Evolutionary conservation across 1,284 basidiomycete species (phyloP), one percentile per base, ranked within the genome.

Genomic region (Ganoderma leucocontextum): DNA sequence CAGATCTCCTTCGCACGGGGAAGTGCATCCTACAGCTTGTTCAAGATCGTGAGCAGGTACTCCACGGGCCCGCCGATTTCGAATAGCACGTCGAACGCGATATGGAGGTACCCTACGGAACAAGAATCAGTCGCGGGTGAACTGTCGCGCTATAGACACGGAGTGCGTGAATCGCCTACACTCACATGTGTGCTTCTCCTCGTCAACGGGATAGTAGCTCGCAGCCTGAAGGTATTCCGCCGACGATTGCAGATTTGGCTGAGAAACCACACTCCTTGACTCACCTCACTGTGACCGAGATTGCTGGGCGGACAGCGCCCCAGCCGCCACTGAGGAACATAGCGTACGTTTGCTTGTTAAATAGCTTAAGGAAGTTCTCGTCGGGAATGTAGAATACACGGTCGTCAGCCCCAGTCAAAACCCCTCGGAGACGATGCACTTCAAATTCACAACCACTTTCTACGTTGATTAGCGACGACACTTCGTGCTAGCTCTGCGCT

Each of bases 281-380:
- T 5, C 64, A 84, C 84, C 82, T 76, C 42, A 85, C 73, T 22
- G 84, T 85, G 8, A 77, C 75, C 7, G 79, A 68, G 9, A 86
- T 62, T 1, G 84, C 82, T 1, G 75, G 75, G 13, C 82, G 80
- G 59, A 82, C 77, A 19, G 69, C 66, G 35, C 77, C 70, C 83
- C 84, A 85, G 0, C 82, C 83, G 63, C 80, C n/a, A n/a, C n/a
- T n/a, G n/a, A 25, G n/a, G 22, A 49, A 49, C 6, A 22, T 49
- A 3, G 47, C 71, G 42, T 65, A 81, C 82, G n/a, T 72, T 77
- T 82, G 81, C n/a, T 75, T 66, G 63, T 81, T 81, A 64, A 80
- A 83, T 64, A 74, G 77, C 2, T 75, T 62, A 1, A 76, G 49
- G 62, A 72, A 80, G 8, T 76, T 69, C 0, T 13, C 47, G 17